phyloP scores from a whole-genome alignment of 176 grass and related monocot species.

The Oryza rufipogon region DNA sequence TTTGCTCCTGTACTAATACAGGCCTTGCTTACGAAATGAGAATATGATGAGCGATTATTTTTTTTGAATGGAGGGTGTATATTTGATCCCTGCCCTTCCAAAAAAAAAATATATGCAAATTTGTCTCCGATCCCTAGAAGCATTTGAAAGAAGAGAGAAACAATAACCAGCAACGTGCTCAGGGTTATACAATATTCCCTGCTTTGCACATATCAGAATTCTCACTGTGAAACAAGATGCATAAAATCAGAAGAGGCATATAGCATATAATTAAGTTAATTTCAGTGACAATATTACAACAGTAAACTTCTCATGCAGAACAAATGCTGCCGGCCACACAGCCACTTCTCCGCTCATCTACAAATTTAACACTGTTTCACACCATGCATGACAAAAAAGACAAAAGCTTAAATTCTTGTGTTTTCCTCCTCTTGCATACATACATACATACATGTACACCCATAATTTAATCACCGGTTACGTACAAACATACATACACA shows the following conservation, averaged over 20 bases:
- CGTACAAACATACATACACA: background rate
- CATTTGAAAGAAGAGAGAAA: background rate
- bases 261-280: background rate
- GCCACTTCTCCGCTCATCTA: constrained; percentile 10
- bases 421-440: background rate
- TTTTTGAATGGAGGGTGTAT: background rate
- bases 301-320: background rate
- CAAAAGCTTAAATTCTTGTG: constrained; percentile 12
- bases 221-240: background rate
- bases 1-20: no score
- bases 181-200: background rate
- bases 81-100: background rate
- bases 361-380: background rate
- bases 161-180: background rate
- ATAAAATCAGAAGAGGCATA: background rate
- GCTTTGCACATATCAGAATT: background rate
- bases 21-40: no score
- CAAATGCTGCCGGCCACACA: constrained; percentile 11
- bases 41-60: no score
- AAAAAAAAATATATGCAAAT: background rate
- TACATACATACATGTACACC: background rate
- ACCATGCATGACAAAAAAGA: constrained; percentile 27
- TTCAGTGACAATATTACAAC: background rate
- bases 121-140: background rate
- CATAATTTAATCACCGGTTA: constrained; percentile 11